phyloP scores from a whole-genome alignment of 78 protist species.

The Dictyostelium brefeldianum region DNA sequence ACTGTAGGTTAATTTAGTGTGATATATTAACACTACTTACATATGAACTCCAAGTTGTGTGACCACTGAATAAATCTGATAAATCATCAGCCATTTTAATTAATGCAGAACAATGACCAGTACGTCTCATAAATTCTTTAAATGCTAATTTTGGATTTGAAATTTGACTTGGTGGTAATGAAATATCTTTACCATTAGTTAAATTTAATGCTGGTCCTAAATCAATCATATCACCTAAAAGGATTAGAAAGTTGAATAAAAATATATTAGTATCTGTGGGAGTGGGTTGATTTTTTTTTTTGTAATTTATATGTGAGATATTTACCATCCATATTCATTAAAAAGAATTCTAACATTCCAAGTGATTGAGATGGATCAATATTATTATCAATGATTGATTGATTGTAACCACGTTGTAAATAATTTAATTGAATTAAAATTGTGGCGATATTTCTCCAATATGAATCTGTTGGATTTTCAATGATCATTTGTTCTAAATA shows the following conservation, averaged over 20 bases:
- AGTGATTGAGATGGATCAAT: conserved; percentile 13
- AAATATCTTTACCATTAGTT: neutral
- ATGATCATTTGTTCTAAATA: neutral
- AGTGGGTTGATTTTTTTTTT: no score
- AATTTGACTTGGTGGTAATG: neutral
- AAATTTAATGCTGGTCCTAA: conserved; percentile 38
- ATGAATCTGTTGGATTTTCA: neutral
- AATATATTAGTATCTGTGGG: no score
- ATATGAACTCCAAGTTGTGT: conserved; percentile 76
- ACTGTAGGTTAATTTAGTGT: neutral
- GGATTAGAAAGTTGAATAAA: no score
- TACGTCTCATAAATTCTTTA: conserved; percentile 44
- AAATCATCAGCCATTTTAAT: conserved; percentile 71
- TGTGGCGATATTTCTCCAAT: conserved; percentile 75
- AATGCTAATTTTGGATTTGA: conserved; percentile 22
- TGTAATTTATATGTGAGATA: no score
- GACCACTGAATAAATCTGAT: conserved; percentile 83
- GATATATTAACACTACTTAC: neutral
- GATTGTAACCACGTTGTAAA: conserved; percentile 68
- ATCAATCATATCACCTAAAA: conserved; percentile 77
- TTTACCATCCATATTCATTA: conserved; percentile 66
- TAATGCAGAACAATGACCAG: conserved; percentile 84
- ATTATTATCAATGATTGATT: neutral
- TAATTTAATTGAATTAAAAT: conserved; percentile 50
- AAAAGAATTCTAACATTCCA: conserved; percentile 17